These are phyloP conservation scores for Apiotrichum laibachii DNA, from an alignment of 1,284 basidiomycete genomes.

Conservation along the genomic window DNA sequence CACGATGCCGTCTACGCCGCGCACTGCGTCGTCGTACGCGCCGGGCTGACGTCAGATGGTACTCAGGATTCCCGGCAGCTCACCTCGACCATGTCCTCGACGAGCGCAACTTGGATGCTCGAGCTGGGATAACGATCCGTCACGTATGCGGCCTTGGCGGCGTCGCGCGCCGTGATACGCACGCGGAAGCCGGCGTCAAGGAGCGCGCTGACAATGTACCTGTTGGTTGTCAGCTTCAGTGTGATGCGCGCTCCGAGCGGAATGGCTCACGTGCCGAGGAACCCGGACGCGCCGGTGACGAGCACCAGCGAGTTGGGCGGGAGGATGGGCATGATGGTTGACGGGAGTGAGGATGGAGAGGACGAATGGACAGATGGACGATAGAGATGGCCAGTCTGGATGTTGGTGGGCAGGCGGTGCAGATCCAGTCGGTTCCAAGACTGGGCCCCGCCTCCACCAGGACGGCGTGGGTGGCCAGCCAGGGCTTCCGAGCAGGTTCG, in stretches of 20 bases:
- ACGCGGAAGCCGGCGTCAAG: conserved; percentile 1
- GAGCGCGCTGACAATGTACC: not conserved
- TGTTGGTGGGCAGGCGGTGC: too few species aligned
- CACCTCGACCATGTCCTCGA: not conserved
- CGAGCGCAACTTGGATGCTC: conserved; percentile 13
- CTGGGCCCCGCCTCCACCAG: too few species aligned
- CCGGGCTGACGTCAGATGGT: not conserved
- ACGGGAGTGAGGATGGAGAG: not conserved
- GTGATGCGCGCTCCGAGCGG: not conserved
- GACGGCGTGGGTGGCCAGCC: too few species aligned
- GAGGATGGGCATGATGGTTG: not conserved
- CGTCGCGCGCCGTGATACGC: not conserved
- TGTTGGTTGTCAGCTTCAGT: not conserved
- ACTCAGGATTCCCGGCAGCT: not conserved
- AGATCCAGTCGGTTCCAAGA: too few species aligned
- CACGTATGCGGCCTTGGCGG: not conserved
- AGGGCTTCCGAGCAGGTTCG: too few species aligned
- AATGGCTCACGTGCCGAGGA: conserved; percentile 1
- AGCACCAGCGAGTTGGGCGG: not conserved
- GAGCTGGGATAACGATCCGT: conserved; percentile 51
- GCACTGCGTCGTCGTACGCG: conserved; percentile 1
- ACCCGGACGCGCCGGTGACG: conserved; percentile 4
- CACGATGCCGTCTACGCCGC: not conserved
- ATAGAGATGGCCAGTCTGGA: too few species aligned
- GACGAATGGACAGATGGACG: too few species aligned